Conservation (phyloP, 2,329 filamentous ascomycete genomes). For the Teratosphaeria viscida region DNA sequence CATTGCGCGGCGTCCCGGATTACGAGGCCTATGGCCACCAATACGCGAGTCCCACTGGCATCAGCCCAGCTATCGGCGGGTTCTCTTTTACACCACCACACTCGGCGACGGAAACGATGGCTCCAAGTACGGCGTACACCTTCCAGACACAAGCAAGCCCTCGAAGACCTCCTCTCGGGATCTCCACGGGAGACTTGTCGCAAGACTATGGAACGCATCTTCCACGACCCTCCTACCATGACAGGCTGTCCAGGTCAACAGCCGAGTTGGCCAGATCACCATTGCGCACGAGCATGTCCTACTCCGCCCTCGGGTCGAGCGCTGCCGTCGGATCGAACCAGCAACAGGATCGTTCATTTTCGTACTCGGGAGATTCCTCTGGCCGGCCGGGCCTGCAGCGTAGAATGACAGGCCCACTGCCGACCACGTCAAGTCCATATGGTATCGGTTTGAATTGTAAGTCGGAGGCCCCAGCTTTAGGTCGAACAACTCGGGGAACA, state of each 20-base stretch:
- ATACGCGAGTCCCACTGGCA: constrained; percentile 47
- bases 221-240: constrained; percentile 34
- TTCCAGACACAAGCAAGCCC: constrained; percentile 19
- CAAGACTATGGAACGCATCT: constrained; percentile 16
- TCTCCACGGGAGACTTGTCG: constrained; percentile 2
- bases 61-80: constrained; percentile 57
- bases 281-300: constrained; percentile 37
- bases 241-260: constrained; percentile 30
- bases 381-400: constrained; percentile 13
- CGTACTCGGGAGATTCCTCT: constrained; percentile 17
- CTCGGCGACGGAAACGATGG: constrained; percentile 38
- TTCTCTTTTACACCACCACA: constrained; percentile 50
- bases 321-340: constrained; percentile 2
- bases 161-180: constrained; percentile 12
- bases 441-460: constrained; percentile 25
- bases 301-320: constrained; percentile 19
- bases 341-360: constrained; percentile 13
- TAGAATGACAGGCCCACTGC: constrained; percentile 11
- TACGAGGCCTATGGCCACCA: constrained; percentile 58
- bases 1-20: constrained; percentile 50
- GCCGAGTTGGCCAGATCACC: constrained; percentile 36
- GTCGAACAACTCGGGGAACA: not conserved
- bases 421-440: constrained; percentile 13
- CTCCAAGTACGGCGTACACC: constrained; percentile 34
- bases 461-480: constrained; percentile 4